Percentiles rank a stretch among this genome's conserved stretches.
These are phyloP conservation scores for Zangia roseola DNA, from an alignment of 768 basidiomycete species.

Conservation along the genomic window DNA sequence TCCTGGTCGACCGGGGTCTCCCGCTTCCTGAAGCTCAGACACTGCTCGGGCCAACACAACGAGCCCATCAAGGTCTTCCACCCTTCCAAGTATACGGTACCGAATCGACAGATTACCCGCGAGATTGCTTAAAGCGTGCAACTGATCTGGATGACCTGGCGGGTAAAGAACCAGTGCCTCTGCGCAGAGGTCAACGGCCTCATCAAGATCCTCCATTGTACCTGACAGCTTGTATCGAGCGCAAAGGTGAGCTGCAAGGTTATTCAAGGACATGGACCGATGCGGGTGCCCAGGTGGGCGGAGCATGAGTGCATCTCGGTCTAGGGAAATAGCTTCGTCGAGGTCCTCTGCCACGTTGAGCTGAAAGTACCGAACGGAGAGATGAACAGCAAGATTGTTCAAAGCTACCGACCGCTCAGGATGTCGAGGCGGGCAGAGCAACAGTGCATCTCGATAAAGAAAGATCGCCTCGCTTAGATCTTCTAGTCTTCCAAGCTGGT, in stretches of 20 bases:
- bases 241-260: neutral
- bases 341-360: constrained; percentile 7
- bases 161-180: neutral
- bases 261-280: neutral
- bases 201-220: neutral
- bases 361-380: constrained; percentile 1
- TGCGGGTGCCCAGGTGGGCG: neutral
- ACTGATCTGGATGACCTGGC: neutral
- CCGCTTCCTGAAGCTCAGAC: neutral
- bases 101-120: neutral
- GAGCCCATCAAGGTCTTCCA: too few species aligned
- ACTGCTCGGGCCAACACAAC: too few species aligned
- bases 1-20: too few species aligned
- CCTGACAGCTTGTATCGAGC: neutral
- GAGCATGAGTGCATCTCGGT: neutral
- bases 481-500: neutral
- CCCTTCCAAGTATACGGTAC: neutral
- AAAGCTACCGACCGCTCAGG: neutral
- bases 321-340: constrained; percentile 16
- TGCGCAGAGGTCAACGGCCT: neutral
- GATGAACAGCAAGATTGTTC: constrained; percentile 15
- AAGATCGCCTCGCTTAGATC: neutral
- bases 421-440: constrained; percentile 1
- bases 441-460: neutral
- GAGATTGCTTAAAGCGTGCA: neutral